These are phyloP conservation scores for Fraxinus anomala DNA, from an alignment of 257 asterid species.

Conservation along the genomic window DNA sequence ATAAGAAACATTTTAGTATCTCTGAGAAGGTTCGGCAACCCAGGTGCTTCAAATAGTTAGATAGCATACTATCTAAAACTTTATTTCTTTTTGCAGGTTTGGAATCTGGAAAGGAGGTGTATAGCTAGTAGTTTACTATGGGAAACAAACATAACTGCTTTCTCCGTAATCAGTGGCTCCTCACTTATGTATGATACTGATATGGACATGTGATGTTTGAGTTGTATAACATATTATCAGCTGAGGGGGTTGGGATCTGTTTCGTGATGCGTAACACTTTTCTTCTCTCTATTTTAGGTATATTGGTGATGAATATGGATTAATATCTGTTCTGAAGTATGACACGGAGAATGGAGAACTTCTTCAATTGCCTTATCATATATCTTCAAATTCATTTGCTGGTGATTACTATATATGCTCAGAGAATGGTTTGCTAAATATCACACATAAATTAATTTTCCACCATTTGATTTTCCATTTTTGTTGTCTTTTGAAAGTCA, in stretches of 20 bases:
- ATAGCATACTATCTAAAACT: constrained; percentile 22
- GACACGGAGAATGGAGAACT: constrained; percentile 54
- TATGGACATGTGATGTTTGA: constrained; percentile 24
- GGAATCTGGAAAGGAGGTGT: constrained; percentile 74
- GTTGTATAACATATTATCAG: constrained; percentile 11
- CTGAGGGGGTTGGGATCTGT: constrained; percentile 22
- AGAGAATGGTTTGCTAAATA: background rate
- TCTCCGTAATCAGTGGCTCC: constrained; percentile 83
- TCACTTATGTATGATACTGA: constrained; percentile 64
- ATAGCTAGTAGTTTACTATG: constrained; percentile 70
- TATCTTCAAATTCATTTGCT: constrained; percentile 62
- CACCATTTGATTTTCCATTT: background rate
- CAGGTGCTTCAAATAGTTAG: constrained; percentile 5
- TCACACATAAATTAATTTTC: constrained; percentile 17
- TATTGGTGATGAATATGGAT: constrained; percentile 83
- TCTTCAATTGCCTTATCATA: constrained; percentile 59
- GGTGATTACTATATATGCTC: constrained; percentile 41
- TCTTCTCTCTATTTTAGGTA: constrained; percentile 50
- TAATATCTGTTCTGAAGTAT: constrained; percentile 68
- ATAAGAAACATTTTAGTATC: constrained; percentile 3
- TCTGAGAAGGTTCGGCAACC: constrained; percentile 18
- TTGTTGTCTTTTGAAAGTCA: background rate
- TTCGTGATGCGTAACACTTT: constrained; percentile 31
- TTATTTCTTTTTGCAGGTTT: constrained; percentile 56
- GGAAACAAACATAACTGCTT: constrained; percentile 86